Percentiles rank a stretch among this genome's conserved stretches.
Evolutionary conservation across 139 green algal genomes (phyloP).

Genomic region (Closterium sp.): DNA sequence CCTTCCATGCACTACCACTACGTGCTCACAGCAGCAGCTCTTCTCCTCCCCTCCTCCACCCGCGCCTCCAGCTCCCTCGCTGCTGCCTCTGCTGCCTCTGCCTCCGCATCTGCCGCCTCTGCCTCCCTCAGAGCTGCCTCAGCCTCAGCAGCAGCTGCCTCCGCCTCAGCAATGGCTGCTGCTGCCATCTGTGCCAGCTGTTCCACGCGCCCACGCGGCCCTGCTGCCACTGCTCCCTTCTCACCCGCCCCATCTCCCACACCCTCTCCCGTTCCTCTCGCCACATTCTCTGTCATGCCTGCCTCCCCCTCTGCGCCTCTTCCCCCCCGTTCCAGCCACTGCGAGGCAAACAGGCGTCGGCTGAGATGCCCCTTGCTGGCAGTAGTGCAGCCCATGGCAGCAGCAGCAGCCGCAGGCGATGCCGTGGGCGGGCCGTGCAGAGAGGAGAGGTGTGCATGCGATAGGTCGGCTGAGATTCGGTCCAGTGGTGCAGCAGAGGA

Average conservation of each 20-base stretch:
- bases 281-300: background rate
- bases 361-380: background rate
- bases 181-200: background rate
- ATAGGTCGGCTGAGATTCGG: background rate
- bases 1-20: no score
- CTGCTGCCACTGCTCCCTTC: no score
- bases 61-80: background rate
- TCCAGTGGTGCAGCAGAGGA: background rate
- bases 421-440: background rate
- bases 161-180: background rate
- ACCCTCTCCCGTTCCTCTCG: background rate
- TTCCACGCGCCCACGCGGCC: background rate
- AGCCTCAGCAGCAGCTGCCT: background rate
- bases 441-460: background rate
- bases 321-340: background rate
- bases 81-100: background rate
- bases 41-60: background rate
- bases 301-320: no score
- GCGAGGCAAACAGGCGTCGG: background rate
- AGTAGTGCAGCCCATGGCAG: background rate
- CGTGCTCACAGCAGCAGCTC: background rate
- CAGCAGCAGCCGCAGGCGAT: background rate
- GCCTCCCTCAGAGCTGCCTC: background rate
- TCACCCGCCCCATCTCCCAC: background rate
- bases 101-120: background rate